Evolutionary conservation across 2,329 filamentous ascomycete species (phyloP), one percentile per base, ranked within the genome.

Genomic region (Calonectria hawksworthii): DNA sequence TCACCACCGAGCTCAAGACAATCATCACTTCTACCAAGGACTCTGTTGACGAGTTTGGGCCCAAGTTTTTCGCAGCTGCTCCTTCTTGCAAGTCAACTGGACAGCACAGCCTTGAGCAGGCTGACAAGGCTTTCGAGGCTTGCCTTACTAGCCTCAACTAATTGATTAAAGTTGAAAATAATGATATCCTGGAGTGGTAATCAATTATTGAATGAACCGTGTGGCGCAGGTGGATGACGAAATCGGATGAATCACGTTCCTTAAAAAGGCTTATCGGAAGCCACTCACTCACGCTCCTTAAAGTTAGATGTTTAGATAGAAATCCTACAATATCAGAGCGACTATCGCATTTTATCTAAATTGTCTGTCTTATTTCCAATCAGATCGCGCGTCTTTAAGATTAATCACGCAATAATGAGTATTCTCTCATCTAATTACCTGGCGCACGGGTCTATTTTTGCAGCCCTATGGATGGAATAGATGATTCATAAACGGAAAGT

Each of bases 51-150:
- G 56, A 63, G n/a, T 41, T 63, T 9, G 56, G 32, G 11, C 34
- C 56, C 23, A 63, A 63, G 23, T 30, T 63, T 7, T 63, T 63
- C 56, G 56, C 26, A 3, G 34, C 34, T 63, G 56, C 36, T 28
- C 36, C 56, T 28, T 41, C 36, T 41, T 63, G 56, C 56, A 63
- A 63, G 56, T 63, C 56, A 4, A 63, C 56, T 28, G 56, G 56
- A 21, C 56, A 63, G 34, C 56, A 63, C 36, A 63, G 23, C 32
- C 56, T 63, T 7, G 34, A 63, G 56, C 10, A 41, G 56, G 56
- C 56, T 63, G 56, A 63, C 16, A 28, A 41, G 36, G 66, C 66
- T 18, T 68, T 59, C 30, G 28, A 59, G 38, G 4, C 56, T 28
- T 63, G 56, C 23, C 13, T 63, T 41, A 38, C 56, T 63, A 26